These are phyloP conservation scores for Rhizopogon salebrosus DNA, from an alignment of 768 basidiomycete genomes.

Conservation along the genomic window DNA sequence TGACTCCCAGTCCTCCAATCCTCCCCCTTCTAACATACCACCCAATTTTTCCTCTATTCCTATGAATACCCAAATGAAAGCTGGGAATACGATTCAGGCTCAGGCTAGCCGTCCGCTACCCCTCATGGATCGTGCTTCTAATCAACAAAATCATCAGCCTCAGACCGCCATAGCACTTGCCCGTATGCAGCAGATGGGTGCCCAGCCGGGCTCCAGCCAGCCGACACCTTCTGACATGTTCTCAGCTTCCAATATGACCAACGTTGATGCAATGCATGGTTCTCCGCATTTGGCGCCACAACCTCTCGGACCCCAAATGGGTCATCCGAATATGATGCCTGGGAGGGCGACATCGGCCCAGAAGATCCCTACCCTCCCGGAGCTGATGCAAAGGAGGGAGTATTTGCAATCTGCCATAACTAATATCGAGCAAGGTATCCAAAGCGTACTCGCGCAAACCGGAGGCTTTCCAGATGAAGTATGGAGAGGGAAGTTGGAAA, in stretches of 20 bases:
- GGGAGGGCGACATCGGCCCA: conserved; percentile 9
- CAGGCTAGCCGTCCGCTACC: conserved; percentile 40
- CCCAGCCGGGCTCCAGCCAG: conserved; percentile 35
- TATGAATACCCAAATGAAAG: conserved; percentile 33
- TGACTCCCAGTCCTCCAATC: conserved; percentile 26
- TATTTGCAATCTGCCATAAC: conserved; percentile 12
- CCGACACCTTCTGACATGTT: conserved; percentile 41
- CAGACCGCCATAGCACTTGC: conserved; percentile 32
- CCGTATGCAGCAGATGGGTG: conserved; percentile 27
- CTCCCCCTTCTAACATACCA: conserved; percentile 25
- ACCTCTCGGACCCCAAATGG: conserved; percentile 13
- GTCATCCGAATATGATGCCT: conserved; percentile 19
- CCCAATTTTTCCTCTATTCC: conserved; percentile 35
- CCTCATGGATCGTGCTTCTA: conserved; percentile 39
- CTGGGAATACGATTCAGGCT: conserved; percentile 15
- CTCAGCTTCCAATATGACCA: conserved; percentile 37
- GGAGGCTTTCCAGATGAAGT: conserved; percentile 14
- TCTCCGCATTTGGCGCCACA: conserved; percentile 38
- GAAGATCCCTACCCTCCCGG: conserved; percentile 11
- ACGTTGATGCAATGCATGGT: conserved; percentile 41
- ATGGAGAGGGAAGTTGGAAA: conserved; percentile 11
- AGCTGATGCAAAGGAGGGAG: conserved; percentile 19
- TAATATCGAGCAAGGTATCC: conserved; percentile 1
- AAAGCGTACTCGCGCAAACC: not conserved
- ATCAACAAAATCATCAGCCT: conserved; percentile 34